Percentiles rank a stretch among this genome's conserved stretches.
Evolutionary conservation across 2,329 filamentous ascomycete species (phyloP).

Genomic region (Microascus cirrosus): DNA sequence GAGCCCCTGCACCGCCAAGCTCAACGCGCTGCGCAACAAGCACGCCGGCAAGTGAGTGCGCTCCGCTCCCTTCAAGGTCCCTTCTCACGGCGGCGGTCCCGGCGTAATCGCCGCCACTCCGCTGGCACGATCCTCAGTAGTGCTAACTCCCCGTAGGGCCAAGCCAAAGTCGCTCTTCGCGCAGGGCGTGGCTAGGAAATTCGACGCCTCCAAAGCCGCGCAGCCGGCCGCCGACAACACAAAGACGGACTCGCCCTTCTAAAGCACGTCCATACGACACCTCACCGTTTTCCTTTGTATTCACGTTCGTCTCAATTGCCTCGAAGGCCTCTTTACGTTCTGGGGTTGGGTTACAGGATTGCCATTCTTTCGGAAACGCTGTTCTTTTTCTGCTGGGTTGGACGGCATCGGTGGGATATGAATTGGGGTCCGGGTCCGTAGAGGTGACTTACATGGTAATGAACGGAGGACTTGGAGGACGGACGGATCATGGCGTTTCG

Average conservation of each 20-base stretch:
- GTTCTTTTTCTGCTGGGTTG: background rate
- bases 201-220: conserved; percentile 24
- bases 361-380: background rate
- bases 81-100: too few species aligned
- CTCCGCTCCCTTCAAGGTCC: too few species aligned
- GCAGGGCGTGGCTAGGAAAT: conserved; percentile 52
- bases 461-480: background rate
- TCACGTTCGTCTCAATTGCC: background rate
- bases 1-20: conserved; percentile 76
- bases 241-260: conserved; percentile 5
- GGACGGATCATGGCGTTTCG: background rate
- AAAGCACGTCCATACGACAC: background rate
- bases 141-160: conserved; percentile 26
- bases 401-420: background rate
- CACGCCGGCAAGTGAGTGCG: conserved; percentile 61
- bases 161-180: conserved; percentile 61
- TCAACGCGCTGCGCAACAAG: conserved; percentile 70
- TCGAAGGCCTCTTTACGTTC: conserved; percentile 1
- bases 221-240: conserved; percentile 22
- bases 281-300: background rate
- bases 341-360: background rate
- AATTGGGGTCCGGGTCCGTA: background rate
- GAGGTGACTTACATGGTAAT: background rate
- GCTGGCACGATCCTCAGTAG: background rate
- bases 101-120: background rate